Conservation (phyloP, 2,329 filamentous ascomycete species). For the Fusarium agapanthi region DNA sequence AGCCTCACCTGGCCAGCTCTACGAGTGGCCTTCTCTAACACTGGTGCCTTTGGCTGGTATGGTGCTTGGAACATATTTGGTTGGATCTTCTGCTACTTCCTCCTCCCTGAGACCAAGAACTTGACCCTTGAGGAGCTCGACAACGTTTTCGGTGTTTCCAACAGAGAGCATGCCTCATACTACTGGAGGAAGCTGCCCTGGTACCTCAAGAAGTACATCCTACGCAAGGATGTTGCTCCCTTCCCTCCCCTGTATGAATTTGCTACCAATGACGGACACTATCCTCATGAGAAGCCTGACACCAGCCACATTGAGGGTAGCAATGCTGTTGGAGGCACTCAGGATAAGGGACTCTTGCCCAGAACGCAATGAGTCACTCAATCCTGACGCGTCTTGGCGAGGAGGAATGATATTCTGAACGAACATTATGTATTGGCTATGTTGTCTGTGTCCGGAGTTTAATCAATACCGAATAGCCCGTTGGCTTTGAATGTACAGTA, state of each 20-base stretch:
- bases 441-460: fast-evolving
- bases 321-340: fast-evolving
- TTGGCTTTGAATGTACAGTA: fast-evolving
- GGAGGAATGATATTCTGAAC: background rate
- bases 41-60: constrained; percentile 52
- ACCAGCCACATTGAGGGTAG: background rate
- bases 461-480: fast-evolving
- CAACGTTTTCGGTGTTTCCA: constrained; percentile 45
- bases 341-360: background rate
- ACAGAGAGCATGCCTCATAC: constrained; percentile 45
- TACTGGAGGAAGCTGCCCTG: constrained; percentile 46
- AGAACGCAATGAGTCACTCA: background rate
- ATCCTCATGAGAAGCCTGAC: constrained; percentile 28
- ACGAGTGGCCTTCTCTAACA: constrained; percentile 34
- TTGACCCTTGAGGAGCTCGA: constrained; percentile 49
- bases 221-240: constrained; percentile 42
- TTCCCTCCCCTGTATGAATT: constrained; percentile 47
- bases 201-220: constrained; percentile 45
- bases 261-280: constrained; percentile 29
- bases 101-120: constrained; percentile 49
- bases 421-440: background rate
- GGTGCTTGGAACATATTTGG: constrained; percentile 50
- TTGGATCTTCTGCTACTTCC: constrained; percentile 47
- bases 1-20: constrained; percentile 48
- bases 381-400: too few relatives aligned